Conservation (phyloP, 1,284 basidiomycete genomes). For the Ganoderma lingzhi region DNA sequence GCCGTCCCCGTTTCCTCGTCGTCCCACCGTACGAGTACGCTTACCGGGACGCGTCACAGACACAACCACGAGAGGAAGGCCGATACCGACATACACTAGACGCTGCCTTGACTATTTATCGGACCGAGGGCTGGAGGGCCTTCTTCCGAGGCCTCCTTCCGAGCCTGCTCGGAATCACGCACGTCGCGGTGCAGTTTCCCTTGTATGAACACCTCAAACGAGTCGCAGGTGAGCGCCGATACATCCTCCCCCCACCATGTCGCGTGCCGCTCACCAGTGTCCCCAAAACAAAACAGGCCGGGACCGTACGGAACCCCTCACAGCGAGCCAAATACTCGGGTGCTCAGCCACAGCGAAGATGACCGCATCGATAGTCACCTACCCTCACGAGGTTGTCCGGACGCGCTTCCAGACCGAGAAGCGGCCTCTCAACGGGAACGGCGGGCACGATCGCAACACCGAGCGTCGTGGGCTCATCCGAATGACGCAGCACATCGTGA, state of each 20-base stretch:
- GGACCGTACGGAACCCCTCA: conserved; percentile 64
- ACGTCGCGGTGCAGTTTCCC: conserved; percentile 96
- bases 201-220: conserved; percentile 93
- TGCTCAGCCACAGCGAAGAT: conserved; percentile 94
- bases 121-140: conserved; percentile 81
- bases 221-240: conserved; percentile 72
- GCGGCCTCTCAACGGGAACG: conserved; percentile 50
- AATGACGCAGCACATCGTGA: conserved; percentile 77
- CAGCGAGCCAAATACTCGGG: conserved; percentile 76
- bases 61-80: conserved; percentile 76
- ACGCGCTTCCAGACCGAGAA: conserved; percentile 90
- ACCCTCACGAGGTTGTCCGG: conserved; percentile 95
- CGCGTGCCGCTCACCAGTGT: background rate
- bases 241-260: background rate
- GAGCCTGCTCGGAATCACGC: conserved; percentile 87
- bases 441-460: conserved; percentile 37
- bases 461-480: conserved; percentile 71
- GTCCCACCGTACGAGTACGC: conserved; percentile 3
- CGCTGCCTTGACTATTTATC: conserved; percentile 87
- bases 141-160: conserved; percentile 94
- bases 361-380: conserved; percentile 92
- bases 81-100: conserved; percentile 90
- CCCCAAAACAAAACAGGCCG: conserved; percentile 49
- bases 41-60: conserved; percentile 52
- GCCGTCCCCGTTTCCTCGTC: background rate